Conservation (phyloP, 2,329 filamentous ascomycete species). For the Pyricularia sp. region DNA sequence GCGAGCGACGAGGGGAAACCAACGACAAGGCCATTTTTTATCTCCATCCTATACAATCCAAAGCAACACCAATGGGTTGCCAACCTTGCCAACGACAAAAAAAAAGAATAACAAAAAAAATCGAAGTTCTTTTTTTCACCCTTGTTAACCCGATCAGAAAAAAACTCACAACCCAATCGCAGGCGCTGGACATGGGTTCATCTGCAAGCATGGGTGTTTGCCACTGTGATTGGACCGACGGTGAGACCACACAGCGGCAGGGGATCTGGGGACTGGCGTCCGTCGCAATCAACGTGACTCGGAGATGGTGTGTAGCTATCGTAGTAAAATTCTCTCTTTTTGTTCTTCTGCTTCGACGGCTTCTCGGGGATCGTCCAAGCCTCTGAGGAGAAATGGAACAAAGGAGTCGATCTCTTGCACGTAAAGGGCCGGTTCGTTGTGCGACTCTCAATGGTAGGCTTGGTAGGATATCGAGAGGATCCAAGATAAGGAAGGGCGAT, state of each 20-base stretch:
- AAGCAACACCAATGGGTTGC: neutral
- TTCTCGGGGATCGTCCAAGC: neutral
- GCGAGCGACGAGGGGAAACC: neutral
- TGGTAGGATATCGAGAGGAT: neutral
- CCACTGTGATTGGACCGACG: neutral
- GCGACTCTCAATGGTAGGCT: neutral
- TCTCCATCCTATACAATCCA: neutral
- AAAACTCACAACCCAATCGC: neutral
- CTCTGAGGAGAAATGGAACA: neutral
- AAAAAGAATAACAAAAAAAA: neutral
- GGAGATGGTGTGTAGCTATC: neutral
- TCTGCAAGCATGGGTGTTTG: neutral
- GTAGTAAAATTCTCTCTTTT: neutral
- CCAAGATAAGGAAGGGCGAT: neutral
- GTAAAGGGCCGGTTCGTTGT: neutral
- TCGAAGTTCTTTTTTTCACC: neutral
- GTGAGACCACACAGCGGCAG: constrained; percentile 1
- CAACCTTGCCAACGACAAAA: neutral
- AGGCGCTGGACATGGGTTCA: neutral
- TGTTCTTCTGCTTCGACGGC: neutral
- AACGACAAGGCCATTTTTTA: neutral
- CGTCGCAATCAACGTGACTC: neutral
- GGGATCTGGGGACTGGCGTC: neutral
- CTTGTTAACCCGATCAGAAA: neutral
- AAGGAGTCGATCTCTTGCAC: neutral